These are phyloP conservation scores for Tolypocladium guangdongense DNA, from an alignment of 2,329 filamentous ascomycete genomes.

Conservation along the genomic window DNA sequence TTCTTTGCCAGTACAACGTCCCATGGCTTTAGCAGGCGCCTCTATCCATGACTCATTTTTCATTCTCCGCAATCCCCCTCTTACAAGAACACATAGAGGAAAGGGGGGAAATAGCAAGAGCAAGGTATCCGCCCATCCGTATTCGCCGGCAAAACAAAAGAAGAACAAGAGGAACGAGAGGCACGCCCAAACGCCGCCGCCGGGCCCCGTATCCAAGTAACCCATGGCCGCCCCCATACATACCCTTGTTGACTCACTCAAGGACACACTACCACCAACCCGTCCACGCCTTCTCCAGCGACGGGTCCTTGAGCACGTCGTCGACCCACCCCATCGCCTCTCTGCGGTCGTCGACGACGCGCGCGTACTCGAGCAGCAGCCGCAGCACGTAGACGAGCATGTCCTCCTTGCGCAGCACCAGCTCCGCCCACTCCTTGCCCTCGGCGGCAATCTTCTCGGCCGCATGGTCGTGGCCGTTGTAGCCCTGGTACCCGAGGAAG, in stretches of 20 bases:
- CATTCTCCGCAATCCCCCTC: background rate
- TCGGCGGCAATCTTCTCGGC: slow-evolving; percentile 54
- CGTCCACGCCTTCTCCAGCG: slow-evolving; percentile 19
- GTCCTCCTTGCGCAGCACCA: slow-evolving; percentile 57
- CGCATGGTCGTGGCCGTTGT: slow-evolving; percentile 38
- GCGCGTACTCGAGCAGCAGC: slow-evolving; percentile 52
- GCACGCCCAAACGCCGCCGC: background rate
- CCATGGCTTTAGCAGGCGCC: background rate
- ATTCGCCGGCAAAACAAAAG: background rate
- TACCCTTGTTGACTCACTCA: background rate
- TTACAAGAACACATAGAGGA: background rate
- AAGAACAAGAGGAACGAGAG: background rate
- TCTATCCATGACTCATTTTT: background rate
- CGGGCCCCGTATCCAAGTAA: slow-evolving; percentile 1
- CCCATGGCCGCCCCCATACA: background rate
- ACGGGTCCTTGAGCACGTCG: slow-evolving; percentile 30
- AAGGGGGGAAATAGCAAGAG: background rate
- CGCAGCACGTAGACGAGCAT: slow-evolving; percentile 62
- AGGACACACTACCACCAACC: slow-evolving; percentile 9
- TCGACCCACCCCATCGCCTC: slow-evolving; percentile 45
- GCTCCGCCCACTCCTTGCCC: slow-evolving; percentile 58
- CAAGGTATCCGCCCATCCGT: background rate
- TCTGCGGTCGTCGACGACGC: slow-evolving; percentile 39
- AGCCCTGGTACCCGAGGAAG: slow-evolving; percentile 50
- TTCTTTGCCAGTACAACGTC: background rate